Base-by-base conservation (phyloP, 2,329 filamentous ascomycete species). In the Ambrosiella cleistominuta region DNA sequence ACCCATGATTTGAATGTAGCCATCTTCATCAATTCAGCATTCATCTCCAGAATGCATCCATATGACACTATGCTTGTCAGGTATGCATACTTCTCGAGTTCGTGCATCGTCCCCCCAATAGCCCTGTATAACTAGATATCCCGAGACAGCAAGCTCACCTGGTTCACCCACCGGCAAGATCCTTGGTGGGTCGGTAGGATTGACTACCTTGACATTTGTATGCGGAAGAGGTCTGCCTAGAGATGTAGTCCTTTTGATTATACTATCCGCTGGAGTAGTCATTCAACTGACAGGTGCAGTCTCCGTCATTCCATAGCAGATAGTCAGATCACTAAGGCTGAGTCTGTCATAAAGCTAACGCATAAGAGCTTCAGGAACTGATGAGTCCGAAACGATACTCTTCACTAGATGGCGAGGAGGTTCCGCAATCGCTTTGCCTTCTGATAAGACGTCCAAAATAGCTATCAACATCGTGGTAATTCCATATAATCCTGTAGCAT, bases 11-110 rank as follows among this genome's bases (percentile, higher is more conserved):
- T 80, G 79, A 1, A 96, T 80, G 67, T 89, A 97, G 1, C 91
- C 93, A 36, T 89, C 76, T 3, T 70, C 74, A 61, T 94, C 88
- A 79, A 97, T 94, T 56, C 74, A 72, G 1, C 89, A 93, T 72
- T 97, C 91, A 66, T 98, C 93, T 17, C 93, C 93, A 0, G 86
- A 94, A 70, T 86, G 76, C 85, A 97, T 93, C 91, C 91, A 97
- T 15, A 85, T 66, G 5, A 75, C 75, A 0, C 75, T 69, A 12
- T 57, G 9, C 2, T 53, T 13, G 8, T 76, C 70, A 57, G 80
- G 59, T 15, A 45, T 49, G 17, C 83, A 74, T 4, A 85, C 88
- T 66, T 87, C 84, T 0, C 73, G 72, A 0, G 90, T 96, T 62
- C 75, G 76, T 27, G 68, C 76, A 9, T 77, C 74, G 66, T 94